Percentiles rank a stretch among this genome's conserved stretches.
Conservation (phyloP, 2,329 filamentous ascomycete species). For the Sarocladium oryzae region DNA sequence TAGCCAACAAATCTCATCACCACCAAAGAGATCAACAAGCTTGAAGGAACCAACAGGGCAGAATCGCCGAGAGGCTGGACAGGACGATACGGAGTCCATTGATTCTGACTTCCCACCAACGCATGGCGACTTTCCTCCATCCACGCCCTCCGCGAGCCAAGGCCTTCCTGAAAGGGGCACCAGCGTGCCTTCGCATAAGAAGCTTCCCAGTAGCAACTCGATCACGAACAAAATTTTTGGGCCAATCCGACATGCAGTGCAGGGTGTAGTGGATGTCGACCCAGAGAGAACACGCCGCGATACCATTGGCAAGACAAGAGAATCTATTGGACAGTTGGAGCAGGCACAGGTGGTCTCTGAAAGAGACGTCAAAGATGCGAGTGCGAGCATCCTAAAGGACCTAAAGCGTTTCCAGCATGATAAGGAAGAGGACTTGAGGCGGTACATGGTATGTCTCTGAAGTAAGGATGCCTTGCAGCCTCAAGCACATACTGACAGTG, state of each 20-base stretch:
- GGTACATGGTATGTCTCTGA: conserved; percentile 77
- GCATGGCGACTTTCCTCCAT: conserved; percentile 60
- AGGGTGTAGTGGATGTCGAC: conserved; percentile 93
- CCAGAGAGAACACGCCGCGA: conserved; percentile 88
- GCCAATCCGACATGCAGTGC: conserved; percentile 87
- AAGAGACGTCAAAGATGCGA: conserved; percentile 90
- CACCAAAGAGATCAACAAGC: conserved; percentile 59
- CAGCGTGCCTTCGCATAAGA: conserved; percentile 55
- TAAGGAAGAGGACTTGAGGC: conserved; percentile 88
- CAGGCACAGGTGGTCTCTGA: conserved; percentile 84
- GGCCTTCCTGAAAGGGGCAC: conserved; percentile 53
- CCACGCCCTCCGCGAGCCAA: conserved; percentile 68
- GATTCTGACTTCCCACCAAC: conserved; percentile 95
- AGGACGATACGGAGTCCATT: conserved; percentile 81
- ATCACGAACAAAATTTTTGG: conserved; percentile 94
- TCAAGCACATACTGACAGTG: conserved; percentile 16
- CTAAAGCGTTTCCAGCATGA: conserved; percentile 88
- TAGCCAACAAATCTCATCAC: conserved; percentile 56
- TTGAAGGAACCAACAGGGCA: conserved; percentile 43
- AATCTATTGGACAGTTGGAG: conserved; percentile 79
- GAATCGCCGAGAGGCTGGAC: conserved; percentile 47
- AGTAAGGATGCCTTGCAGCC: background rate
- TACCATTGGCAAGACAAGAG: conserved; percentile 90
- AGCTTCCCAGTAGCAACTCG: conserved; percentile 78
- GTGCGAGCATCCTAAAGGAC: conserved; percentile 79